Base-by-base conservation (phyloP, 1,139 yeast genomes). In the Saccharomyces hybrid region DNA sequence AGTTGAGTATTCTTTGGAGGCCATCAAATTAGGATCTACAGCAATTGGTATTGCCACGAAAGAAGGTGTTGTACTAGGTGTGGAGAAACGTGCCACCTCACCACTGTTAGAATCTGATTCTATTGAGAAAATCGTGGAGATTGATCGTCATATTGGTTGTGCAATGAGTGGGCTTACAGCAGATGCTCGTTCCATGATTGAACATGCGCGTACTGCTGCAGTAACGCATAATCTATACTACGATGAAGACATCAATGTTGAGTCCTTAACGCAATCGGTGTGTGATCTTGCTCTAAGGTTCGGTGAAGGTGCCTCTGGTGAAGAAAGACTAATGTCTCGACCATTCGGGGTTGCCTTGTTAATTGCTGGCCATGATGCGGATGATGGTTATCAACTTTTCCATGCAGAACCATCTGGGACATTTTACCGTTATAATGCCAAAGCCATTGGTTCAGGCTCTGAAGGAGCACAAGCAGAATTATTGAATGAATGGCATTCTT, bases 321-420 rank as follows among this genome's bases (percentile, higher is more conserved):
- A 93, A 70, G 95, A 95, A 72, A 81, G 96, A 70, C 80, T 91
- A 64, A 95, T 95, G 99, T 89, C 97, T 4, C 84, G 99, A 75
- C 99, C 99, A 9, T 95, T 95, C 72, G 99, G 99, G 69, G 99
- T 95, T 52, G 99, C 99, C 1, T 76, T 95, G 61, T 80, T 95
- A 68, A 86, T 95, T 69, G 99, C 99, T 7, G 99, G 99, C 51
- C 79, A 84, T 63, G 99, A 93, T 74, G 78, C 82, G 58, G 95
- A 89, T 64, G 86, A 88, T 66, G 99, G 99, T 0, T 97, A 97
- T 53, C 99, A 93, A 73, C 80, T 95, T 68, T 87, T 88, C 71
- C 98, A 95, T 70, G 97, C 99, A n/a, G 99, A 95, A 73, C 99
- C 99, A 47, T 87, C 97, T 16, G 99, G 99, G 58, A 93, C 99